Evolutionary conservation across 1,284 basidiomycete genomes (phyloP), one percentile per base, ranked within the genome.

Genomic region (Irpex lacteus): DNA sequence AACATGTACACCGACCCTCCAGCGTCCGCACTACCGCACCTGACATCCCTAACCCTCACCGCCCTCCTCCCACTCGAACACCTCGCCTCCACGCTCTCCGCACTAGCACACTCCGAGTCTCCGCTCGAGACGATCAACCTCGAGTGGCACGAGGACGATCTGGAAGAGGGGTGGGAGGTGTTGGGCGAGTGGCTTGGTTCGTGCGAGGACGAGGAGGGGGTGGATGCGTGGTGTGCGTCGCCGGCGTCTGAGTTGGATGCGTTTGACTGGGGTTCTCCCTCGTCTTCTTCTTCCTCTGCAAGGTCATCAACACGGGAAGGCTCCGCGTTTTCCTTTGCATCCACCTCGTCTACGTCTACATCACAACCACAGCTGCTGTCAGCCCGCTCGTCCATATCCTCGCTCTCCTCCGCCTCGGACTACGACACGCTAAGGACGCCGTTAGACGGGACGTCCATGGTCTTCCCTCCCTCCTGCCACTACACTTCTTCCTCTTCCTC

Each of bases 61-160:
- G 40, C 40, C 15, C 15, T 44, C 11, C 40, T 11, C 40, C 40
- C 40, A 2, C 40, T 44, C 40, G 40, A 44, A 44, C 40, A 44
- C 15, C 40, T 44, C 40, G 15, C 40, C 15, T 44, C 40, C 40
- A 44, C 40, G 8, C 40, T 44, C 40, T 44, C 26, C 75, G 76
- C 54, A 80, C 87, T 47, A 81, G 81, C 59, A 82, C 80, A 65
- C 76, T 88, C 9, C 84, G 84, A 72, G 80, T 88, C 70, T 80
- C 83, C 4, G 82, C 82, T 88, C 56, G 84, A 87, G 70, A 77
- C 75, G n/a, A 75, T 87, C 15, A 81, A 81, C 3, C 76, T 87
- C 63, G 80, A 84, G 66, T 86, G 85, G 75, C 84, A 82, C 72
- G 82, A 84, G 62, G 85, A 86, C 67, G 85, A 87, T 66, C 78